Evolutionary conservation across 345 rosid genomes (phyloP), one percentile per base, ranked within the genome.

Genomic region (Eucalyptus pauciflora): DNA sequence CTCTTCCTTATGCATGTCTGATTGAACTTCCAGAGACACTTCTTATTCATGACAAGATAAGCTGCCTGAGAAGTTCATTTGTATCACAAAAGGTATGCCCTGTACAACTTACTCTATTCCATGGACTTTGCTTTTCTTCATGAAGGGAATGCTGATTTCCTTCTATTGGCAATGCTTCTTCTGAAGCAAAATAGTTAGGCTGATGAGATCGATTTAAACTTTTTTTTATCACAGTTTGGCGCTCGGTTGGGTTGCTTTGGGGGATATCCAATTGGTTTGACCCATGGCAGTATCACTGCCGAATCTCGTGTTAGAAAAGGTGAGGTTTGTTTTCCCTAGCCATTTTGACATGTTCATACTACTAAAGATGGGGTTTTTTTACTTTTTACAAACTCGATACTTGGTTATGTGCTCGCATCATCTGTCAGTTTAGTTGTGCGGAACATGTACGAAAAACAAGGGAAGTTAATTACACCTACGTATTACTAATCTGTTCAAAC

Each of bases 221-320:
- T 52, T 37, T 10, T 79, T 7, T 76, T 3, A 51, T 54, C 11
- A 4, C 92, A 93, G 94, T 85, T 93, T 20, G 92, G 93, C 31
- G 90, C 93, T 41, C 87, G 85, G 54, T 52, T 50, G 46, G 91
- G 92, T 86, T 88, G 91, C 52, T 90, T 93, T 29, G 58, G 79
- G 31, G 96, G 95, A 41, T 54, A 33, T 90, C 90, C 89, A 22
- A 69, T 92, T 87, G 87, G 76, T 25, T 86, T 41, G 60, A 79
- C 71, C 48, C 54, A 86, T 85, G 81, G 41, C 60, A 13, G 91
- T 62, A 64, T 80, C 54, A 81, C 86, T 86, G 56, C 71, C 29
- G 83, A 71, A 83, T 62, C 92, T 50, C 67, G 49, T 79, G 76
- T 52, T 20, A 86, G 17, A 31, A 91, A 89, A 91, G 94, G 96